phyloP scores from a whole-genome alignment of 257 asterid species.

The Solanum sparsipilum region DNA sequence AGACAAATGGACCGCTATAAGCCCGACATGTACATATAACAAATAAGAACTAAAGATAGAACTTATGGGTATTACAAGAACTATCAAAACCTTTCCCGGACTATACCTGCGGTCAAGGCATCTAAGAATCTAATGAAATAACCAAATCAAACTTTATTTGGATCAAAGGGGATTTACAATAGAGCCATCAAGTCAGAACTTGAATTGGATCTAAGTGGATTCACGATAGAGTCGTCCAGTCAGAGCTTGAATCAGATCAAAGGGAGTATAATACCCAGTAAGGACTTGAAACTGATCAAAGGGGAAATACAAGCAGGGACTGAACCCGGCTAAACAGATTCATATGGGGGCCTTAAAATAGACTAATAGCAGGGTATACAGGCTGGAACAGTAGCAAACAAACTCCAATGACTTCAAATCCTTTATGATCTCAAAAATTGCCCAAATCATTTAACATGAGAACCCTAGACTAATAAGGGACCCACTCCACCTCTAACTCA shows the following conservation, averaged over 20 bases:
- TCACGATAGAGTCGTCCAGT: background rate
- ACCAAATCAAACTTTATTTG: background rate
- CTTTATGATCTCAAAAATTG: background rate
- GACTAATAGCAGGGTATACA: background rate
- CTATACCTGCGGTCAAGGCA: background rate
- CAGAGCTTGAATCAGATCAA: background rate
- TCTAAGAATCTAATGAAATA: background rate
- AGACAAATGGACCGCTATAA: background rate
- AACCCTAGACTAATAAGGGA: background rate
- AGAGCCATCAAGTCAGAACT: background rate
- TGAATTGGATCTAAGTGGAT: background rate
- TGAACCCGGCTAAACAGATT: background rate
- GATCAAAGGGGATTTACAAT: background rate
- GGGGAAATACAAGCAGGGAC: background rate
- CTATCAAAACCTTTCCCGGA: background rate
- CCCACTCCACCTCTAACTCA: background rate
- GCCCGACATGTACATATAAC: background rate
- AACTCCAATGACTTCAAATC: background rate
- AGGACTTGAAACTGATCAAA: background rate
- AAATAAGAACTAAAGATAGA: background rate
- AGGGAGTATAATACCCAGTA: background rate
- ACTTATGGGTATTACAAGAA: background rate
- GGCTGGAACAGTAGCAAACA: background rate
- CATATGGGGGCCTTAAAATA: background rate
- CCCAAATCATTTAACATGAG: background rate